Conservation (phyloP, 163 green algal genomes). For the Volvox carteri region DNA sequence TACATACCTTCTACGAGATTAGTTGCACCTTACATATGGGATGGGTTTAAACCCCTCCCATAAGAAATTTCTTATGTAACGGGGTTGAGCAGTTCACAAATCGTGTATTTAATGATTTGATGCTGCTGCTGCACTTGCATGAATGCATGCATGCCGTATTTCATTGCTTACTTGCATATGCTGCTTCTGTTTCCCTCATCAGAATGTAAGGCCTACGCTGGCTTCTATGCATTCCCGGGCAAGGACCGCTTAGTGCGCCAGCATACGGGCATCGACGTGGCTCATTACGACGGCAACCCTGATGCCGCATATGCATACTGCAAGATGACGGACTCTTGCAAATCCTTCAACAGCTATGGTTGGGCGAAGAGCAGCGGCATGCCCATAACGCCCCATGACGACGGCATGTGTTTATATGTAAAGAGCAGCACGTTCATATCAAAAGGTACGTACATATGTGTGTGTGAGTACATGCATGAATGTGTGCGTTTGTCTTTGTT, state of each 20-base stretch:
- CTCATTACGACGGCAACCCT: background rate
- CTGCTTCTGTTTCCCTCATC: background rate
- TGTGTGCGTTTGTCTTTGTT: too few relatives aligned
- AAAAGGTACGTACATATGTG: background rate
- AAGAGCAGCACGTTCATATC: background rate
- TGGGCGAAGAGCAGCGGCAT: background rate
- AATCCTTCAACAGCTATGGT: background rate
- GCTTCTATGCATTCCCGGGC: background rate
- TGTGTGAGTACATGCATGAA: too few relatives aligned
- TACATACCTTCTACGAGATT: too few relatives aligned
- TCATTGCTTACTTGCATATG: too few relatives aligned
- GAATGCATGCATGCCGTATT: too few relatives aligned
- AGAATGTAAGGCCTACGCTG: background rate
- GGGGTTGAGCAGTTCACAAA: background rate
- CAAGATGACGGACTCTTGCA: background rate
- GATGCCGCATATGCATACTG: background rate
- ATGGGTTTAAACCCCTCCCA: background rate
- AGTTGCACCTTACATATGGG: too few relatives aligned
- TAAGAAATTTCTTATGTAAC: background rate
- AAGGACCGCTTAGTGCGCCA: background rate
- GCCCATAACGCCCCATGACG: background rate
- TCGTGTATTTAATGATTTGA: background rate
- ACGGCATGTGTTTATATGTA: background rate
- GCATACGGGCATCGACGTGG: background rate
- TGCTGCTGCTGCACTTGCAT: background rate